Percentiles rank a stretch among this genome's conserved stretches.
Evolutionary conservation across 371 early-diverging fungal species (phyloP).

Genomic region (Rhizomucor miehei): DNA sequence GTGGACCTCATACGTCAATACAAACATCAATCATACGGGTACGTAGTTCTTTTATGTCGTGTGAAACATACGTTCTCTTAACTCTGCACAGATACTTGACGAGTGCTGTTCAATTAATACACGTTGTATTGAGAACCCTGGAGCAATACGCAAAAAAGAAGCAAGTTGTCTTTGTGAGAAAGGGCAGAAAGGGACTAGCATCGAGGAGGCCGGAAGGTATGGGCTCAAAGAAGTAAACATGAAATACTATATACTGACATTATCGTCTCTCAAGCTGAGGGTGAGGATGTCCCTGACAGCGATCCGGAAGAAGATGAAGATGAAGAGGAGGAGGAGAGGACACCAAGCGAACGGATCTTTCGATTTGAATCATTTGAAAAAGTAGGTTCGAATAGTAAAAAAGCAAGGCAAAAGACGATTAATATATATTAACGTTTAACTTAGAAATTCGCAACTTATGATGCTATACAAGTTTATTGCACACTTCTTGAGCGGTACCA

Average conservation of each 20-base stretch:
- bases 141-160: conserved; percentile 59
- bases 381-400: conserved; percentile 27
- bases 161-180: conserved; percentile 47
- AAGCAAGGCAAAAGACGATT: too few relatives aligned
- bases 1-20: conserved; percentile 44
- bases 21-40: conserved; percentile 47
- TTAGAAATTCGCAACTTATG: conserved; percentile 53
- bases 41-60: background rate
- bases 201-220: conserved; percentile 12
- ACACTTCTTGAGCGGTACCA: conserved; percentile 47
- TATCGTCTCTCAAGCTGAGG: background rate
- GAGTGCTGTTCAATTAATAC: conserved; percentile 51
- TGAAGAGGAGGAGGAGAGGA: conserved; percentile 21
- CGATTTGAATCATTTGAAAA: conserved; percentile 57
- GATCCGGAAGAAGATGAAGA: conserved; percentile 31
- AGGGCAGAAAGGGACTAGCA: conserved; percentile 21
- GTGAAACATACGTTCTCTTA: background rate
- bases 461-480: conserved; percentile 54
- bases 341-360: conserved; percentile 52
- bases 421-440: background rate
- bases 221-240: background rate
- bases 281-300: conserved; percentile 9
- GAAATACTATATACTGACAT: background rate
- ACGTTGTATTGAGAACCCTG: conserved; percentile 60
- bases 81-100: conserved; percentile 51